Percentiles rank a stretch among this genome's conserved stretches.
Conservation (phyloP, 768 basidiomycete species). For the Coprinopsis marcescibilis region DNA sequence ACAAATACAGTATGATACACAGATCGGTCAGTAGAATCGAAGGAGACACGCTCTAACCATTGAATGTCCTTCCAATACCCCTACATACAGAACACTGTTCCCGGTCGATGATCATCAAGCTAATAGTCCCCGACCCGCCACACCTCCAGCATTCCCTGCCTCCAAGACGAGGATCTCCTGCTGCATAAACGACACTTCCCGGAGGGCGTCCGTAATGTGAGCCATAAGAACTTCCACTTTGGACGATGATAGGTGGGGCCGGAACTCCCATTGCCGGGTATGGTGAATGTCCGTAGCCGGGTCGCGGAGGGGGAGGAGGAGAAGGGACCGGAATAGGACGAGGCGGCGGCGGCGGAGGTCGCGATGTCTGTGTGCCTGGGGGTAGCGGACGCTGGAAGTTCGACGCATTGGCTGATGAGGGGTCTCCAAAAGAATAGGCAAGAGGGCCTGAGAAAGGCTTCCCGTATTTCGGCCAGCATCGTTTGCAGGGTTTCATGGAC, state of each 20-base stretch:
- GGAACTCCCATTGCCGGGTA: no score
- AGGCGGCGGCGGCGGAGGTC: conserved; percentile 8
- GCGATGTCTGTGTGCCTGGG: conserved; percentile 9
- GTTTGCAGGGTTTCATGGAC: conserved; percentile 59
- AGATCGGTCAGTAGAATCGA: no score
- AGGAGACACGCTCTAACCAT: no score
- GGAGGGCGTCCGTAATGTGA: conserved; percentile 24
- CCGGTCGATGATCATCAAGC: conserved; percentile 50
- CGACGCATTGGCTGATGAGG: conserved; percentile 1
- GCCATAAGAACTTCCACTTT: neutral
- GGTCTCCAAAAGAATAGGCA: conserved; percentile 34
- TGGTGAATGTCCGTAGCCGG: no score
- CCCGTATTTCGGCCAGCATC: conserved; percentile 70
- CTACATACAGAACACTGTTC: conserved; percentile 51
- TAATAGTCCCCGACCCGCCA: conserved; percentile 47
- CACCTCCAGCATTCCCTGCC: conserved; percentile 64
- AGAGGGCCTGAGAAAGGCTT: conserved; percentile 58
- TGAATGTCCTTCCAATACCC: conserved; percentile 55
- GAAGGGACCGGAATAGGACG: neutral
- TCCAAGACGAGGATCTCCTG: conserved; percentile 70
- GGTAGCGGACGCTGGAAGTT: conserved; percentile 19
- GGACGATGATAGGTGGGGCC: conserved; percentile 5
- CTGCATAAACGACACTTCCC: conserved; percentile 37
- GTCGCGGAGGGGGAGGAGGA: conserved; percentile 15
- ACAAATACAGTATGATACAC: no score